Evolutionary conservation across 1,139 yeast genomes (phyloP), one percentile per base, ranked within the genome.

Genomic region (Blastobotrys proliferans): DNA sequence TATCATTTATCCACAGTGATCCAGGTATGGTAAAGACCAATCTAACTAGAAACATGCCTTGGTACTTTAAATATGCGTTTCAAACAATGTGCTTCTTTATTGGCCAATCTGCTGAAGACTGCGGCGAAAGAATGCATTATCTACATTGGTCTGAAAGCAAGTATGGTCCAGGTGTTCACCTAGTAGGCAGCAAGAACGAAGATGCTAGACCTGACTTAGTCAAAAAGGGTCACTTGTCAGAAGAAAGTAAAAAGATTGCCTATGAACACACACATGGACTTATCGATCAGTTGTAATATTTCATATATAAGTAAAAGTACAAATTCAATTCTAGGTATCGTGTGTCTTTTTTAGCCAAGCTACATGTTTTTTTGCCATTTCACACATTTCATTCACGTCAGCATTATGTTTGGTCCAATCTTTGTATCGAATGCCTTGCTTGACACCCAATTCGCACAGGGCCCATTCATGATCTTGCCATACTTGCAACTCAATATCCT

Each of bases 391-490:
- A 13, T 40, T 36, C 11, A 44, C 30, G 39, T 81, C 77, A 19
- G 77, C 63, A 14, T 67, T 73, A 4, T 55, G 58, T 36, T 68
- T 64, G 39, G 68, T 66, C 51, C 77, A 70, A 20, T 72, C 69
- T 30, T 68, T 63, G 56, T 77, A 79, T 13, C 67, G 64, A 10
- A 67, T 67, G 16, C 78, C 64, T 27, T 27, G 35, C 34, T 48
- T 47, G 18, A 47, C 22, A 0, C 47, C 52, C 47, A 72, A 55
- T 33, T 77, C 79, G 59, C 88, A 81, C 16, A 79, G 63, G 41
- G 79, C 65, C 53, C 72, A 70, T 43, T 72, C 66, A 81, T 79
- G 77, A 46, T 76, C 74, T 43, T 68, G 62, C 84, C 85, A 81
- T 54, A 77, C 79, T 10, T 69, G 68, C 33, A 72, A 62, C 56